A percentile compares a stretch with the other conserved stretches of the same genome.
These are phyloP conservation scores for Opeltia flavorubescens DNA, from an alignment of 495 filamentous ascomycete genomes.

Conservation along the genomic window DNA sequence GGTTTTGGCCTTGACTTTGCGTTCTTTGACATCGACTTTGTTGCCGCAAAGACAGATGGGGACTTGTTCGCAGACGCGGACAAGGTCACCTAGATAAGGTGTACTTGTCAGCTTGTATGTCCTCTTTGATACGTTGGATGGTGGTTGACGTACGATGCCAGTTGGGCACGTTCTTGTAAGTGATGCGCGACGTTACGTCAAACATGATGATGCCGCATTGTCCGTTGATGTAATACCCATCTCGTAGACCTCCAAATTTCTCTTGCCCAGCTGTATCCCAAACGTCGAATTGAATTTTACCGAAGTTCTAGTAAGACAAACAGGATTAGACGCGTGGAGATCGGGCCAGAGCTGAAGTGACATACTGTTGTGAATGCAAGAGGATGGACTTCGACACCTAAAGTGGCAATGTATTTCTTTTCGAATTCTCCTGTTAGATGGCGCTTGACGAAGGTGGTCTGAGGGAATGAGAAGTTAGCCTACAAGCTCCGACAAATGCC, in stretches of 20 bases:
- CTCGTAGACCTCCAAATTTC: slow-evolving; percentile 99
- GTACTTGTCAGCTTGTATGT: slow-evolving; percentile 7
- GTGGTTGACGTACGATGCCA: slow-evolving; percentile 83
- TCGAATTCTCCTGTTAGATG: slow-evolving; percentile 99
- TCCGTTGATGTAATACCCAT: slow-evolving; percentile 99
- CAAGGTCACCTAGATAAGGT: slow-evolving; percentile 69
- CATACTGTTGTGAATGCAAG: slow-evolving; percentile 86
- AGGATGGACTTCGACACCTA: slow-evolving; percentile 98
- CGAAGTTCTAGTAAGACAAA: slow-evolving; percentile 61
- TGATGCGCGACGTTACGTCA: slow-evolving; percentile 98
- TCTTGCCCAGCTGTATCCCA: slow-evolving; percentile 99
- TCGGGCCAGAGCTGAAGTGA: not conserved
- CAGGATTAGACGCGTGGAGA: slow-evolving; percentile 14
- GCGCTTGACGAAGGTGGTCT: slow-evolving; percentile 99
- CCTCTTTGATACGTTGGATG: not conserved
- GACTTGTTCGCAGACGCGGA: slow-evolving; percentile 99
- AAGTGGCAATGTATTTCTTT: slow-evolving; percentile 99
- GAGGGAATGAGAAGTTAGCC: slow-evolving; percentile 9
- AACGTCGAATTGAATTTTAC: slow-evolving; percentile 95
- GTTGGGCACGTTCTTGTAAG: slow-evolving; percentile 99
- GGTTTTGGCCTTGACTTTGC: slow-evolving; percentile 99
- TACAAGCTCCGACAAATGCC: too few relatives aligned
- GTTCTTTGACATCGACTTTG: slow-evolving; percentile 99
- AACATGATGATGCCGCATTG: slow-evolving; percentile 99
- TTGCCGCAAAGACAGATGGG: slow-evolving; percentile 97